Conservation (phyloP, 148 eudicot species). For the Suaeda aralocaspica region DNA sequence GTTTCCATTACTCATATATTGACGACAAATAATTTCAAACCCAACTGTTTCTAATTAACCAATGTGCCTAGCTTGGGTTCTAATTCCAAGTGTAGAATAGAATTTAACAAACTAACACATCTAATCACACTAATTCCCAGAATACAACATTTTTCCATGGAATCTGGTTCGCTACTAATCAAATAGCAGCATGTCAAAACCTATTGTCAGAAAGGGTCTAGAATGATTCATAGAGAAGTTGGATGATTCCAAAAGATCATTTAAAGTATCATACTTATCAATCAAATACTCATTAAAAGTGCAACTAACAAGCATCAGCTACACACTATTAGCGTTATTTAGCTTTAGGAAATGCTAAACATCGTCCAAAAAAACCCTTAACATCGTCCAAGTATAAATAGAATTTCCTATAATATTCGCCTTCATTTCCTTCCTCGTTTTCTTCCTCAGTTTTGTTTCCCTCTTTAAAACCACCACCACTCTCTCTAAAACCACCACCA, state of each 20-base stretch:
- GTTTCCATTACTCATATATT: neutral
- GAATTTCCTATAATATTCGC: no score
- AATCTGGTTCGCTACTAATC: no score
- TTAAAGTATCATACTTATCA: neutral
- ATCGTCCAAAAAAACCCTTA: no score
- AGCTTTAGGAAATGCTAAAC: neutral
- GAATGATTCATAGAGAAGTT: neutral
- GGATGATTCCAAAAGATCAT: neutral
- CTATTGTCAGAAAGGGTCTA: neutral
- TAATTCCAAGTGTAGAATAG: neutral
- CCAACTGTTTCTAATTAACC: no score
- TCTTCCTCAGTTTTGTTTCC: no score
- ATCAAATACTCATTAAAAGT: neutral
- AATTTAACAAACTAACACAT: neutral
- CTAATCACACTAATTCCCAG: neutral
- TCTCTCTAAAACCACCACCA: no score
- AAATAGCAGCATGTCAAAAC: constrained; percentile 10
- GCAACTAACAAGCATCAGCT: neutral
- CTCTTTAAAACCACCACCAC: no score
- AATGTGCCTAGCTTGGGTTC: no score
- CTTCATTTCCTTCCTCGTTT: no score
- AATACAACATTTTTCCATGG: neutral
- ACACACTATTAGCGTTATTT: neutral
- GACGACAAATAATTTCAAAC: constrained; percentile 3
- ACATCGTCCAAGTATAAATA: no score